These are phyloP conservation scores for Diaporthe australafricana DNA, from an alignment of 2,329 filamentous ascomycete genomes.

Conservation along the genomic window DNA sequence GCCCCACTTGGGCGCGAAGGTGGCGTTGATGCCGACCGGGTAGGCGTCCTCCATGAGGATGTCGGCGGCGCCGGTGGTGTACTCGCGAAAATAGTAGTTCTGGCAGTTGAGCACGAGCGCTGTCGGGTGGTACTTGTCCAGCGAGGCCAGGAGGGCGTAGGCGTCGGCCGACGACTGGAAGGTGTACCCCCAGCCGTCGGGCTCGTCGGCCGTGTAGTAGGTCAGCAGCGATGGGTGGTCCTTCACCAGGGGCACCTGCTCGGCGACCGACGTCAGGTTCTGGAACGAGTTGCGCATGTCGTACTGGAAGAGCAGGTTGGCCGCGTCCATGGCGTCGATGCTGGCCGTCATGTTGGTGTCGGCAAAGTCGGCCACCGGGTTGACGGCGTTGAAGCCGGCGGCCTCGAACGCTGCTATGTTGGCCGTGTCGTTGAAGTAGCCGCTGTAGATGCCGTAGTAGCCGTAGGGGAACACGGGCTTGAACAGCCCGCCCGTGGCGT, in stretches of 20 bases:
- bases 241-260: constrained; percentile 54
- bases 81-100: constrained; percentile 69
- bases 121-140: constrained; percentile 73
- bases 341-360: constrained; percentile 51
- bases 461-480: constrained; percentile 57
- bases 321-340: constrained; percentile 50
- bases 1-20: constrained; percentile 62
- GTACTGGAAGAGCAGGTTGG: constrained; percentile 57
- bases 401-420: constrained; percentile 49
- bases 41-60: constrained; percentile 72
- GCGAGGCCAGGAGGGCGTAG: constrained; percentile 56
- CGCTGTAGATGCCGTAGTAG: constrained; percentile 56
- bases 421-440: constrained; percentile 54
- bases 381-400: constrained; percentile 58
- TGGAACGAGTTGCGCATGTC: constrained; percentile 57
- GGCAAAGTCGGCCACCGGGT: constrained; percentile 54
- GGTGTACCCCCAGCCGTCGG: constrained; percentile 67
- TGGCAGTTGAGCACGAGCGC: constrained; percentile 70
- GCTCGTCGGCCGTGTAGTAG: constrained; percentile 62
- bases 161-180: constrained; percentile 58
- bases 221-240: constrained; percentile 54
- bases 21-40: constrained; percentile 67
- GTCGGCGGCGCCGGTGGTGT: constrained; percentile 66
- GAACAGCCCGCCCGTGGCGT: constrained; percentile 49
- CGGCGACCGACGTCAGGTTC: constrained; percentile 54